Evolutionary conservation across 805 yeast genomes (phyloP).

Genomic region (Saccharomycopsis guyanensis): DNA sequence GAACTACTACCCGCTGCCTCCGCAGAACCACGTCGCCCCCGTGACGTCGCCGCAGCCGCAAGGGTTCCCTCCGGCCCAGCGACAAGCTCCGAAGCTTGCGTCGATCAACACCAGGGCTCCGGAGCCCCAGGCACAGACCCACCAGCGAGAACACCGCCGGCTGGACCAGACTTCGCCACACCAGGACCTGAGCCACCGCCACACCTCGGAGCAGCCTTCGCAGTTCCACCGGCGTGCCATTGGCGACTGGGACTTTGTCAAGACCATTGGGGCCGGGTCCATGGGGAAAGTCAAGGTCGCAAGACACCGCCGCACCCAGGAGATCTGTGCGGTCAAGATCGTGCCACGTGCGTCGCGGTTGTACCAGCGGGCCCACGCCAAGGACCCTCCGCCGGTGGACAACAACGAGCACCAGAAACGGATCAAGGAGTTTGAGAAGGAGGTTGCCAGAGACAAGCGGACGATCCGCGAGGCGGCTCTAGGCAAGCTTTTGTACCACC

Average conservation of each 20-base stretch:
- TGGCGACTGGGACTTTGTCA: constrained; percentile 95
- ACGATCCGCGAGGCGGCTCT: constrained; percentile 93
- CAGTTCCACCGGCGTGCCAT: constrained; percentile 74
- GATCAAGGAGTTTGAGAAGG: constrained; percentile 69
- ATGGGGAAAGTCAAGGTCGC: constrained; percentile 99
- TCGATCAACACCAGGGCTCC: not conserved
- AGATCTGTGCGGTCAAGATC: constrained; percentile 86
- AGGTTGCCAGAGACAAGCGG: constrained; percentile 82
- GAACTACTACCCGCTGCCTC: constrained; percentile 19
- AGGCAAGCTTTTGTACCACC: constrained; percentile 84
- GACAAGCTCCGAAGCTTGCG: not conserved
- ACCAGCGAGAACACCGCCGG: constrained; percentile 17
- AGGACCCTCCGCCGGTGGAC: constrained; percentile 58
- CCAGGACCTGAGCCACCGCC: constrained; percentile 3
- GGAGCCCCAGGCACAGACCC: not conserved
- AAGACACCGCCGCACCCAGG: constrained; percentile 70
- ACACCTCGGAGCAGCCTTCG: not conserved
- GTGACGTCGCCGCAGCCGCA: not conserved
- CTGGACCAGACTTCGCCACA: constrained; percentile 15
- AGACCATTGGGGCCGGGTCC: constrained; percentile 96
- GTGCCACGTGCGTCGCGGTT: constrained; percentile 83
- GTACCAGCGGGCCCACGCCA: constrained; percentile 62
- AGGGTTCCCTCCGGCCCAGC: not conserved
- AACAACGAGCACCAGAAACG: constrained; percentile 51
- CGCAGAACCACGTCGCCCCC: constrained; percentile 5